phyloP scores from a whole-genome alignment of 2,329 filamentous ascomycete genomes.

The Monilinia laxa region DNA sequence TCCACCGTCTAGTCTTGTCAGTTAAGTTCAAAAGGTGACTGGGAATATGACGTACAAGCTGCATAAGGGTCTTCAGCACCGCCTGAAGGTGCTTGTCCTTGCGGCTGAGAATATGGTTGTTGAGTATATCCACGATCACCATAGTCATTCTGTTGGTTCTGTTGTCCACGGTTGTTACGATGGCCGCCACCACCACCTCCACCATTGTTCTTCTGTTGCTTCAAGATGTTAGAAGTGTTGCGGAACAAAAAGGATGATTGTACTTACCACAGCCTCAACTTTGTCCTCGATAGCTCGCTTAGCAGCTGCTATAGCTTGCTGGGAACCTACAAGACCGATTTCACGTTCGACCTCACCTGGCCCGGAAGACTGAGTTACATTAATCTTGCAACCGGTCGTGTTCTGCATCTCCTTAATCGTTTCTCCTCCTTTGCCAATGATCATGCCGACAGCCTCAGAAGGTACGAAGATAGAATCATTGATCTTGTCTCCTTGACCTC shows the following conservation, averaged over 20 bases:
- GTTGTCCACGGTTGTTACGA: constrained; percentile 43
- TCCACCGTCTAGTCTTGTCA: constrained; percentile 60
- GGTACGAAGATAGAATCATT: constrained; percentile 83
- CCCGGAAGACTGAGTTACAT: constrained; percentile 78
- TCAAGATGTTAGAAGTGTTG: constrained; percentile 29
- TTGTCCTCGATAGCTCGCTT: constrained; percentile 89
- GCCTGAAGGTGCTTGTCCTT: constrained; percentile 47
- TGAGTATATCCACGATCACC: constrained; percentile 56
- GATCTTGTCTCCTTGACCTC: constrained; percentile 61
- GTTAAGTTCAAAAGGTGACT: constrained; percentile 18
- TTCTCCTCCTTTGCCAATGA: constrained; percentile 91
- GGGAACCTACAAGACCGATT: constrained; percentile 78
- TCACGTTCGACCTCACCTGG: constrained; percentile 78
- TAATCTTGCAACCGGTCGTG: constrained; percentile 88
- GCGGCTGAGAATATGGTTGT: constrained; percentile 44
- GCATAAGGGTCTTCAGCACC: constrained; percentile 69
- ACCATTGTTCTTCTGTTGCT: constrained; percentile 54
- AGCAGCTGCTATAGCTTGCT: constrained; percentile 74
- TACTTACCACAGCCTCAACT: constrained; percentile 80
- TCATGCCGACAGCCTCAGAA: constrained; percentile 92
- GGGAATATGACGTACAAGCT: constrained; percentile 54
- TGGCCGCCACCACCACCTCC: constrained; percentile 48
- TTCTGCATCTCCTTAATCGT: constrained; percentile 94
- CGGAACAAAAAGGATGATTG: neutral
- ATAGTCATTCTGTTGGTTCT: constrained; percentile 54